Percentiles rank a stretch among this genome's conserved stretches.
These are phyloP conservation scores for Punctularia strigosozonata DNA, from an alignment of 768 basidiomycete genomes.

Conservation along the genomic window DNA sequence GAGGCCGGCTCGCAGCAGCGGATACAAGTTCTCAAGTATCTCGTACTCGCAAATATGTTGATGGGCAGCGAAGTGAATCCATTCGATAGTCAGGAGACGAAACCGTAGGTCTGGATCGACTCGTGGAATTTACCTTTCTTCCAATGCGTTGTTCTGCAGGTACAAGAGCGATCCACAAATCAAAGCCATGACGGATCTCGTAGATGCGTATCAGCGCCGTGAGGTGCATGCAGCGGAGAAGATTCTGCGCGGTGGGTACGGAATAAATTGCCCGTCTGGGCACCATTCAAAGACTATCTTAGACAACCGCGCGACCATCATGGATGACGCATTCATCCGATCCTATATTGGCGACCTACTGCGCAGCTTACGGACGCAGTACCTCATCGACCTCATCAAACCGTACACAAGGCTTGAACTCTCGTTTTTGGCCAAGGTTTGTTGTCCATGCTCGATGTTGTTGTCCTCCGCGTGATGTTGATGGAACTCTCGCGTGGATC, in stretches of 20 bases:
- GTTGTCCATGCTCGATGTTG: slow-evolving; percentile 7
- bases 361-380: slow-evolving; percentile 88
- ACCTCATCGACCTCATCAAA: slow-evolving; percentile 95
- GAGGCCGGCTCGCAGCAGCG: slow-evolving; percentile 95
- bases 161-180: slow-evolving; percentile 96
- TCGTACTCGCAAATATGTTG: slow-evolving; percentile 96
- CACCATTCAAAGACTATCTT: too few relatives aligned
- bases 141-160: slow-evolving; percentile 26
- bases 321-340: slow-evolving; percentile 91
- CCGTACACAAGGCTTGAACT: slow-evolving; percentile 94
- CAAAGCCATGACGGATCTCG: slow-evolving; percentile 95
- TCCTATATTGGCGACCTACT: slow-evolving; percentile 95
- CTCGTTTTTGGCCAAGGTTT: slow-evolving; percentile 82
- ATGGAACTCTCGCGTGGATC: not conserved
- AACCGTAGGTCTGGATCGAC: slow-evolving; percentile 53
- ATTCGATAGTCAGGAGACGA: slow-evolving; percentile 98
- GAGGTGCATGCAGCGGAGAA: slow-evolving; percentile 98
- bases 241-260: slow-evolving; percentile 67
- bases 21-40: slow-evolving; percentile 96
- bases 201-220: slow-evolving; percentile 91
- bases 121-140: not conserved
- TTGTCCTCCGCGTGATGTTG: not conserved
- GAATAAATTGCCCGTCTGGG: too few relatives aligned
- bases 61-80: slow-evolving; percentile 98
- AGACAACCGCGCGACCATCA: slow-evolving; percentile 94